These are phyloP conservation scores for Zymoseptoria tritici DNA, from an alignment of 2,329 filamentous ascomycete genomes.

Conservation along the genomic window DNA sequence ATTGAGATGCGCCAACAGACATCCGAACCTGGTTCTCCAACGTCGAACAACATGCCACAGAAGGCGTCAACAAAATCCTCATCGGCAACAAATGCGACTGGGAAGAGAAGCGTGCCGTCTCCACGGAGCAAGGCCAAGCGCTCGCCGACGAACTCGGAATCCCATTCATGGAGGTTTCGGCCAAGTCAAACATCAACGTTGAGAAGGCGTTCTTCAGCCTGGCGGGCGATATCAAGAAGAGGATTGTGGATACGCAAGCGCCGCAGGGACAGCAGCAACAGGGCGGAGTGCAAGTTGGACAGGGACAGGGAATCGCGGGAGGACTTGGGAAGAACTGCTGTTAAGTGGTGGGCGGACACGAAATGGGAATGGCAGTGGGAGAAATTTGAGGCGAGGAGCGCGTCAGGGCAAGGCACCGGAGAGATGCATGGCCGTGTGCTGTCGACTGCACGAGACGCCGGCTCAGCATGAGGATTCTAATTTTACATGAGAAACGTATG, in stretches of 20 bases:
- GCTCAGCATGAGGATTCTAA: background rate
- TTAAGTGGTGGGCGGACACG: constrained; percentile 38
- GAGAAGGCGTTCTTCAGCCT: constrained; percentile 97
- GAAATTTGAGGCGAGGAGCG: background rate
- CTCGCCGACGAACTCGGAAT: constrained; percentile 94
- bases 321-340: constrained; percentile 53
- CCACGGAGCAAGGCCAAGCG: constrained; percentile 84
- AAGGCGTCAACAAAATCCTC: constrained; percentile 98
- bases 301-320: constrained; percentile 20
- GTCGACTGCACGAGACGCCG: background rate
- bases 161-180: constrained; percentile 95
- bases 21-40: constrained; percentile 99
- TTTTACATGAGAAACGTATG: background rate
- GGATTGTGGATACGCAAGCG: constrained; percentile 71
- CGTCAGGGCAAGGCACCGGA: background rate
- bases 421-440: background rate
- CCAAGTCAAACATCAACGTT: constrained; percentile 99
- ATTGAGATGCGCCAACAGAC: constrained; percentile 48
- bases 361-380: background rate
- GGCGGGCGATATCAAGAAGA: constrained; percentile 95
- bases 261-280: constrained; percentile 70
- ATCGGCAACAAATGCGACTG: constrained; percentile 99
- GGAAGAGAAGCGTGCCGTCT: constrained; percentile 96
- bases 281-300: constrained; percentile 26
- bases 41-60: constrained; percentile 94